Conservation (phyloP, 352 stramenopile genomes). For the Pythium aristosporum region DNA sequence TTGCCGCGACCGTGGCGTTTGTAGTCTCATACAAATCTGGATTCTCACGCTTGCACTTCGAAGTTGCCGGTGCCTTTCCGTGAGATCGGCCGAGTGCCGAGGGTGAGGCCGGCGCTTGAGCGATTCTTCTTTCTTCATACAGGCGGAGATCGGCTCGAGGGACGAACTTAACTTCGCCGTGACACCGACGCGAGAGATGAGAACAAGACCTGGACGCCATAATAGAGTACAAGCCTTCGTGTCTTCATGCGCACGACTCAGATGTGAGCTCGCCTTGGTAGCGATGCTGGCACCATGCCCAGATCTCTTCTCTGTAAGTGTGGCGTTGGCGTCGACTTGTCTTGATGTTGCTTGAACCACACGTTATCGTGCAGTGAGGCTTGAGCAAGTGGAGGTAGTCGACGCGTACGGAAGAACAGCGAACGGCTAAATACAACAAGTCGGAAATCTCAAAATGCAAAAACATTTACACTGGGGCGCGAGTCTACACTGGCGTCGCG, state of each 20-base stretch:
- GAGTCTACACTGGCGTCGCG: constrained; percentile 2
- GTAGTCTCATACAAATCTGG: background rate
- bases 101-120: background rate
- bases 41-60: background rate
- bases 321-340: background rate
- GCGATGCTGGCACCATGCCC: background rate
- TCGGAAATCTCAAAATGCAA: constrained; percentile 23
- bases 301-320: background rate
- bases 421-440: constrained; percentile 11
- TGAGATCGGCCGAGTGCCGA: background rate
- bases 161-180: too few species aligned
- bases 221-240: too few species aligned
- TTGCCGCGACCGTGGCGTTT: background rate
- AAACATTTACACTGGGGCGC: constrained; percentile 9
- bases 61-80: background rate
- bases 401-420: background rate
- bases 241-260: background rate
- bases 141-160: too few species aligned
- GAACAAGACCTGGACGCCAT: too few species aligned
- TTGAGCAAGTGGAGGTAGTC: background rate
- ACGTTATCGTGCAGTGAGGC: background rate
- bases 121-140: background rate
- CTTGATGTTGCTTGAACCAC: background rate
- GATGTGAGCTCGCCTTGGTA: background rate
- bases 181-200: too few species aligned